Conservation (phyloP, 73 alveolate genomes). For the Paramecium tetraurelia region DNA sequence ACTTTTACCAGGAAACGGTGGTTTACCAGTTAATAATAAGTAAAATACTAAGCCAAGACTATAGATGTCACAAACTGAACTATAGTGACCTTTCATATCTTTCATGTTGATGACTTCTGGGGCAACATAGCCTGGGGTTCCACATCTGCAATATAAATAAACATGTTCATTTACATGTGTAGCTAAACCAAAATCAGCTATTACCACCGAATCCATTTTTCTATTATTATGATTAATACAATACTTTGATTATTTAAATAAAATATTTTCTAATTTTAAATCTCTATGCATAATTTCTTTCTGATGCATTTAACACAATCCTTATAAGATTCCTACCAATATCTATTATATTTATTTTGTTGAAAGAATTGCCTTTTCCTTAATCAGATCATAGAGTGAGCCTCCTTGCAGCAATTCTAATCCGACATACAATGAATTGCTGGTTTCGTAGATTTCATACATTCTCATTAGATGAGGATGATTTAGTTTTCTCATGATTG, state of each 20-base stretch:
- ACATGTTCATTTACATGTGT: slow-evolving; percentile 55
- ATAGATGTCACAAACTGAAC: slow-evolving; percentile 47
- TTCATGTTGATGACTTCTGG: slow-evolving; percentile 61
- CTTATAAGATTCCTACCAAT: slow-evolving; percentile 8
- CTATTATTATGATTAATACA: neutral
- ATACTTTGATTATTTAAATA: slow-evolving; percentile 38
- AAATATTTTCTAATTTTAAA: slow-evolving; percentile 27
- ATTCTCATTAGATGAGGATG: slow-evolving; percentile 4
- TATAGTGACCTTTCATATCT: slow-evolving; percentile 46
- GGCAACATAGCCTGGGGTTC: slow-evolving; percentile 66
- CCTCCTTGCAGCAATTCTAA: slow-evolving; percentile 37
- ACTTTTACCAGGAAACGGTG: slow-evolving; percentile 43
- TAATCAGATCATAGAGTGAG: neutral
- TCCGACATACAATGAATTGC: slow-evolving; percentile 11
- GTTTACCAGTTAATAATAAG: slow-evolving; percentile 20
- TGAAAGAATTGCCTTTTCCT: neutral
- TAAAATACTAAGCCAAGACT: slow-evolving; percentile 39
- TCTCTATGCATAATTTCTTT: slow-evolving; percentile 47
- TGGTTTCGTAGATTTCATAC: slow-evolving; percentile 29
- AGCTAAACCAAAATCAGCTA: slow-evolving; percentile 65
- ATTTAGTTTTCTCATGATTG: slow-evolving; percentile 21
- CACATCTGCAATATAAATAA: slow-evolving; percentile 61
- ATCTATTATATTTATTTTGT: neutral
- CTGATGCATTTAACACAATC: neutral
- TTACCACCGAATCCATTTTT: slow-evolving; percentile 9